Conservation (phyloP, 306 rosid species). For the Cicer cuneatum region DNA sequence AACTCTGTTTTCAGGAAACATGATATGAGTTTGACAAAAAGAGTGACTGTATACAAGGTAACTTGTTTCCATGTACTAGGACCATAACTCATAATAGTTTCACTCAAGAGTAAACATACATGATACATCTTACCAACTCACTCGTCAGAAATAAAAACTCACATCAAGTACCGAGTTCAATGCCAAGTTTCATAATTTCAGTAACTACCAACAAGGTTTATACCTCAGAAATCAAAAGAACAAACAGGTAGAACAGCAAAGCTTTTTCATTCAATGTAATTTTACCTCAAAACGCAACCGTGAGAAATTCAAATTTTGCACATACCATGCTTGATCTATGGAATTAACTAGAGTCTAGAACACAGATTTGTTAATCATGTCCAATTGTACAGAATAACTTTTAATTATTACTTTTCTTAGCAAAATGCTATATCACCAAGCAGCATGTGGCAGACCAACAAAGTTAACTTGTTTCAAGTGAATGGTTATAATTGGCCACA, state of each 20-base stretch:
- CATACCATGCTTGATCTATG: not conserved
- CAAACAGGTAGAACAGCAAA: conserved; percentile 2
- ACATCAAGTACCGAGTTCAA: not conserved
- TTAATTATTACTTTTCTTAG: conserved; percentile 8
- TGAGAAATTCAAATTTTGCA: conserved; percentile 16
- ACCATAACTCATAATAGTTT: conserved; percentile 20
- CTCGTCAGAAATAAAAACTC: not conserved
- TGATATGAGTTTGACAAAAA: not conserved
- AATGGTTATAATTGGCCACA: conserved; percentile 4
- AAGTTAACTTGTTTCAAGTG: conserved; percentile 17
- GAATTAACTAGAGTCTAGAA: conserved; percentile 8
- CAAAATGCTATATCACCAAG: conserved; percentile 24
- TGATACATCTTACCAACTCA: conserved; percentile 1
- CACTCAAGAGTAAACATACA: not conserved
- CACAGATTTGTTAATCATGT: not conserved
- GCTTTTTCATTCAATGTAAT: not conserved
- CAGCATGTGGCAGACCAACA: conserved; percentile 28
- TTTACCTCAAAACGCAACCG: conserved; percentile 2
- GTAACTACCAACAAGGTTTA: not conserved
- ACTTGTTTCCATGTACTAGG: not conserved
- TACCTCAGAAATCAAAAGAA: conserved; percentile 6
- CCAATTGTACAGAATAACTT: conserved; percentile 24
- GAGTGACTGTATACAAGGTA: conserved; percentile 1
- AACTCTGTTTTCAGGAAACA: conserved; percentile 12
- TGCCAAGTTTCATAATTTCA: conserved; percentile 21